Base-by-base conservation (phyloP, 345 rosid genomes). In the Zanthoxylum bungeanum region DNA sequence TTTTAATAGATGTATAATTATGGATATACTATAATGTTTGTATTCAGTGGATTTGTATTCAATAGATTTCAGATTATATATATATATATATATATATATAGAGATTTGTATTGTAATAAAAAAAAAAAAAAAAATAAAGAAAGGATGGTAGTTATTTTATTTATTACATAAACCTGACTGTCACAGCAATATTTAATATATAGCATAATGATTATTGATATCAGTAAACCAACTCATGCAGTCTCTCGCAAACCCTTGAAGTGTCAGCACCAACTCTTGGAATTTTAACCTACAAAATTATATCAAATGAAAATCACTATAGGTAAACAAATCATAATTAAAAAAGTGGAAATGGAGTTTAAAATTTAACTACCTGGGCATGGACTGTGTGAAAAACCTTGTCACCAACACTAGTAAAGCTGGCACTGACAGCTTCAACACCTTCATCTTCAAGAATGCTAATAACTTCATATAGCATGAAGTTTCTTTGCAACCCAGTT, bases 361-460 rank as follows among this genome's bases (percentile, higher is more conserved):
- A 60, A 0, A 51, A 9, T 42, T 21, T 25, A 22, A 17, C 44
- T 70, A 84, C 90, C 88, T 81, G 81, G 49, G 93, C 90, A 69
- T 88, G 90, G 60, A 88, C 40, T 8, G 82, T 30, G 79, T 85
- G 82, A 71, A 84, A 84, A 66, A 85, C 60, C 79, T 76, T 88
- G 65, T 76, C 84, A 21, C 82, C 88, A 0, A 76, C 64, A 5
- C 75, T 76, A 19, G 81, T 73, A 69, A 74, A 82, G 75, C 74
- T 84, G 0, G 88, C 84, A 30, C 78, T 76, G 11, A 84, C 79
- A 44, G 85, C 89, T 62, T 79, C 80, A 50, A 84, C 88, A 42
- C 92, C 92, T 85, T 85, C 92, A 68, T 84, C 79, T 17, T 84
- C 73, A 9, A 88, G 77, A 63, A 85, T 78, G 40, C 69, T 65